Conservation (phyloP, 2,329 filamentous ascomycete species). For the Septoria petroselini region DNA sequence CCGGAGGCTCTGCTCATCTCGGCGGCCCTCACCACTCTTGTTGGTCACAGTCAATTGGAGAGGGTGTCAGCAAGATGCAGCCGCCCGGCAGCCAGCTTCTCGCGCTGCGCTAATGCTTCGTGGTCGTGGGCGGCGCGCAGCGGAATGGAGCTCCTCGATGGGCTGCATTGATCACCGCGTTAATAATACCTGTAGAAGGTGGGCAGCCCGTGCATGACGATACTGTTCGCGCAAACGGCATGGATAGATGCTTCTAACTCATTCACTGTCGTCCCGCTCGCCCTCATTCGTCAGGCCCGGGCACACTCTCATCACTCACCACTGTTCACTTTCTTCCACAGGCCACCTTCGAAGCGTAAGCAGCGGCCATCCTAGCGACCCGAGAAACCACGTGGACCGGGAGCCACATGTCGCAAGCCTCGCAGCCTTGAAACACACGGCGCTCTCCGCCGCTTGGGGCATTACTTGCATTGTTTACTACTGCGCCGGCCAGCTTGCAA, state of each 20-base stretch:
- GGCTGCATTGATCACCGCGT: conserved; percentile 11
- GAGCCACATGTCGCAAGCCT: conserved; percentile 1
- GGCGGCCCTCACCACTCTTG: conserved; percentile 5
- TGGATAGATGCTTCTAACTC: not conserved
- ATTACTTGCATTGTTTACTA: conserved; percentile 10
- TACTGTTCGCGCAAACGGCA: not conserved
- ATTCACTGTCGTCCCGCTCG: not conserved
- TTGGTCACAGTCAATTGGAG: not conserved
- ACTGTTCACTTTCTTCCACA: not conserved
- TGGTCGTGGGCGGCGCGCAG: too few relatives aligned
- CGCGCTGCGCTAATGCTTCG: too few relatives aligned
- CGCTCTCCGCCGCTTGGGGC: conserved; percentile 5
- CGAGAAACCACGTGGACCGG: conserved; percentile 3
- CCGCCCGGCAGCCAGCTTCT: not conserved
- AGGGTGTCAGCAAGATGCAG: not conserved
- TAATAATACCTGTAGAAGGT: conserved; percentile 9
- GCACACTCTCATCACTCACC: not conserved
- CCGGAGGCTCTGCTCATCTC: conserved; percentile 9
- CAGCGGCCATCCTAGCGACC: not conserved
- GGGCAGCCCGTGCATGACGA: not conserved
- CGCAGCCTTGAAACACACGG: not conserved
- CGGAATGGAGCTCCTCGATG: not conserved
- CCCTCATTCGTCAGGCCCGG: not conserved
- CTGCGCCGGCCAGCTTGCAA: conserved; percentile 12
- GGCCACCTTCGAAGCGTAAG: not conserved